Conservation (phyloP, 176 grass and related monocot species). For the Canna indica region DNA sequence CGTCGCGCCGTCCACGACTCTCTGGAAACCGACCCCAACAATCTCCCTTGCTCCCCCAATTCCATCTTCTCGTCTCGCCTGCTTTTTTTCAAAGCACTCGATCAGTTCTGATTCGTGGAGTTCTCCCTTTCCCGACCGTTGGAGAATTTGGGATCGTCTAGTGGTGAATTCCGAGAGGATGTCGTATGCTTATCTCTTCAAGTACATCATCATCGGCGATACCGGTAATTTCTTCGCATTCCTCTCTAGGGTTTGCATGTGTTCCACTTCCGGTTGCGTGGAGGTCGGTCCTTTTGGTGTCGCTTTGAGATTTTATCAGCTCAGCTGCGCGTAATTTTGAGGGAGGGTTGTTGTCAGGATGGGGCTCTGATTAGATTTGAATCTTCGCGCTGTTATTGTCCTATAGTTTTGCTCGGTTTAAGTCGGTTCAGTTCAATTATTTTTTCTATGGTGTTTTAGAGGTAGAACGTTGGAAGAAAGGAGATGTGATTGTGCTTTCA, state of each 20-base stretch:
- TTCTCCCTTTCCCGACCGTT: not conserved
- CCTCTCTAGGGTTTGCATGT: not conserved
- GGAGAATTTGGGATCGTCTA: not conserved
- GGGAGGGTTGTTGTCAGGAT: not conserved
- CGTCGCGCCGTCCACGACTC: not conserved
- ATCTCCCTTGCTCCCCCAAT: not conserved
- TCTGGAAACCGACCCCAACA: not conserved
- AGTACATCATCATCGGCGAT: slow-evolving; percentile 99
- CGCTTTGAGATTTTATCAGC: not conserved
- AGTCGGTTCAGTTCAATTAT: too few species aligned
- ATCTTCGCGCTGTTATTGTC: not conserved
- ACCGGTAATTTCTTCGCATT: slow-evolving; percentile 36
- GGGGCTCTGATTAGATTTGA: not conserved
- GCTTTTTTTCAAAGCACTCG: not conserved
- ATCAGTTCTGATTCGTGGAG: not conserved
- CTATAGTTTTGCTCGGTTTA: not conserved
- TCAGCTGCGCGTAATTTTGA: not conserved
- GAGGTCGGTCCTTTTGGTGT: not conserved
- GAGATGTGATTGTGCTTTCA: not conserved
- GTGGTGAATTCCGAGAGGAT: slow-evolving; percentile 21
- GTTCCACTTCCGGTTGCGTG: not conserved
- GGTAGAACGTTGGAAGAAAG: not conserved
- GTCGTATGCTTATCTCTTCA: slow-evolving; percentile 99
- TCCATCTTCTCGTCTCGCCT: not conserved
- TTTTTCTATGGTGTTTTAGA: not conserved